Evolutionary conservation across 2,329 filamentous ascomycete species (phyloP).

Genomic region (Aspergillus sp.): DNA sequence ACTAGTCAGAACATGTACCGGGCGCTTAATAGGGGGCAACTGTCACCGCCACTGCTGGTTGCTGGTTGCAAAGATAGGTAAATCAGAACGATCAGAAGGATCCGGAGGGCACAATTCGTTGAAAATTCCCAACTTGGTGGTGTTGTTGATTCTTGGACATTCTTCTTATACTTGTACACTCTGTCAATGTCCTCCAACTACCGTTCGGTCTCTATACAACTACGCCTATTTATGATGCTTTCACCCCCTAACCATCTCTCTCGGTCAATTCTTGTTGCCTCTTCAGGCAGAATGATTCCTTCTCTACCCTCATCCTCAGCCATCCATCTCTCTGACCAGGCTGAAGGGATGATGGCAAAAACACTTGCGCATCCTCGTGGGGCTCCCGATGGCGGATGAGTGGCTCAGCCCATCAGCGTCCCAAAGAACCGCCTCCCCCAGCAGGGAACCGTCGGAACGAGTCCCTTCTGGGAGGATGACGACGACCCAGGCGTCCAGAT

Average conservation of each 20-base stretch:
- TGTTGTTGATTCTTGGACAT: neutral
- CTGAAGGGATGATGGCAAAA: conserved; percentile 15
- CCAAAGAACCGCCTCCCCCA: conserved; percentile 12
- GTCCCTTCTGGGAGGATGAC: neutral
- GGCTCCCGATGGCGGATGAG: conserved; percentile 15
- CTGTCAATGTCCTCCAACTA: neutral
- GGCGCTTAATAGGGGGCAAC: neutral
- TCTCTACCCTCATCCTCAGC: neutral
- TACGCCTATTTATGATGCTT: too few relatives aligned
- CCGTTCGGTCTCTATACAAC: too few relatives aligned
- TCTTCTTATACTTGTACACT: neutral
- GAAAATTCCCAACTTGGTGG: neutral
- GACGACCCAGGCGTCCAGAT: conserved; percentile 6
- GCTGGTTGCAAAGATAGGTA: too few relatives aligned
- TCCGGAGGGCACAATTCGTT: too few relatives aligned
- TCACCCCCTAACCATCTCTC: neutral
- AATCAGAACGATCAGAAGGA: neutral
- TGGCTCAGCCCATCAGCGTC: conserved; percentile 16
- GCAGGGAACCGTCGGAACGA: neutral
- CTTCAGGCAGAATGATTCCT: conserved; percentile 8
- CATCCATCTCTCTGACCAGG: neutral
- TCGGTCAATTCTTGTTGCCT: neutral
- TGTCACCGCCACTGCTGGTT: neutral
- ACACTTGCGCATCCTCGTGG: conserved; percentile 24
- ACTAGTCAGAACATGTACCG: neutral